Base-by-base conservation (phyloP, 2,329 filamentous ascomycete genomes). In the Daldinia sp. region DNA sequence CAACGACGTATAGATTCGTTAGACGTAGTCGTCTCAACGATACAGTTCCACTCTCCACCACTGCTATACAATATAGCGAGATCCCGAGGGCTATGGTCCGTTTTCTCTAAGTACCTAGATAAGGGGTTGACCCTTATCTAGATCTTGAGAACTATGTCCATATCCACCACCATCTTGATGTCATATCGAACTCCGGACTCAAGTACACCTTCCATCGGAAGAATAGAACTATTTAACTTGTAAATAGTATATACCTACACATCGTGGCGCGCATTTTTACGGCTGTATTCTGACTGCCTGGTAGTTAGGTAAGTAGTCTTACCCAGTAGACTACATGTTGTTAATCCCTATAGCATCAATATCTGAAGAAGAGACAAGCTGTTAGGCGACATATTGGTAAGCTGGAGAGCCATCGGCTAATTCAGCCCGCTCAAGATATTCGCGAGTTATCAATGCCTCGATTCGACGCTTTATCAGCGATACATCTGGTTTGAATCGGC, bases 391-490 rank as follows among this genome's bases (percentile, higher is more conserved):
- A 74, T 94, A 94, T 69, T 87, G 85, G 78, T 94, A 94, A 10
- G 86, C 86, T 37, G 91, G 87, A 5, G 87, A 80, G 33, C 85
- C 86, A n/a, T 93, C 92, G 13, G 92, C 85, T 3, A 85, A 84
- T 13, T 94, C 92, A n/a, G 92, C 86, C 12, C 92, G 87, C 81
- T 94, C 92, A 20, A 95, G 82, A 72, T 94, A 95, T 76, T 95
- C 92, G 68, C 92, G 86, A 67, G 89, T 87, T 57, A 95, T 92
- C 56, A 95, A 82, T 70, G 90, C 90, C 78, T 94, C 92, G 66
- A 95, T 91, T n/a, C 90, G 89, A 78, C 89, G 90, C 84, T 95
- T 95, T 81, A 95, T 90, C 81, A 94, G 89, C 33, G 85, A 84
- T 39, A 94, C 86, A 63, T 94, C 92, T 0, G 92, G 92, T 75